Conservation (phyloP, 345 rosid genomes). For the Melaleuca alternifolia region DNA sequence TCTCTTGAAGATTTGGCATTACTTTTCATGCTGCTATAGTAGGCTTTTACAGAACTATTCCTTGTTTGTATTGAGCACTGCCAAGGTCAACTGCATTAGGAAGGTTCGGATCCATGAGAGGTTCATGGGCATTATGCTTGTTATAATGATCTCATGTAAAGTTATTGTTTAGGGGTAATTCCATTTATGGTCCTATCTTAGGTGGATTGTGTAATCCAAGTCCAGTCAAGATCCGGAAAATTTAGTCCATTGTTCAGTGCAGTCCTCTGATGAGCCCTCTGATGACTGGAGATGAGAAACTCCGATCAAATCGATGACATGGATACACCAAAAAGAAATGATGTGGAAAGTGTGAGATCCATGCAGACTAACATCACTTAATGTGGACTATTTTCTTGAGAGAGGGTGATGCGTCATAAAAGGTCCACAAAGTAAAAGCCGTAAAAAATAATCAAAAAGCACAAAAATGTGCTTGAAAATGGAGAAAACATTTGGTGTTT, state of each 20-base stretch:
- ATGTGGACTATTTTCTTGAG: background rate
- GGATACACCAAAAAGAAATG: background rate
- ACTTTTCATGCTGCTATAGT: no score
- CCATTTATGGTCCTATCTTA: background rate
- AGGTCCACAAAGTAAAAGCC: background rate
- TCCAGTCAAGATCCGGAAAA: no score
- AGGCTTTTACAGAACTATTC: no score
- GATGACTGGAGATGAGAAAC: background rate
- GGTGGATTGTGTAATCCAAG: background rate
- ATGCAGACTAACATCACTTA: background rate
- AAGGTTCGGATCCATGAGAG: background rate
- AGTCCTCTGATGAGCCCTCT: no score
- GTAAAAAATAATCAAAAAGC: background rate
- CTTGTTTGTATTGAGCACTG: background rate
- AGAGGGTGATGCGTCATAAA: background rate
- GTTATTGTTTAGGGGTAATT: background rate
- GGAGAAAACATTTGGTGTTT: background rate
- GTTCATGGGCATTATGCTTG: background rate
- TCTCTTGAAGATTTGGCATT: no score
- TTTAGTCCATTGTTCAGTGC: background rate
- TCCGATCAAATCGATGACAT: background rate
- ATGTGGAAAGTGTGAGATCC: background rate
- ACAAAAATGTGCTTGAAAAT: background rate
- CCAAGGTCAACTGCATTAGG: background rate
- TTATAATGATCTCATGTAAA: background rate